Evolutionary conservation across 768 basidiomycete genomes (phyloP), one percentile per base, ranked within the genome.

Genomic region (Clitopilus hobsonii): DNA sequence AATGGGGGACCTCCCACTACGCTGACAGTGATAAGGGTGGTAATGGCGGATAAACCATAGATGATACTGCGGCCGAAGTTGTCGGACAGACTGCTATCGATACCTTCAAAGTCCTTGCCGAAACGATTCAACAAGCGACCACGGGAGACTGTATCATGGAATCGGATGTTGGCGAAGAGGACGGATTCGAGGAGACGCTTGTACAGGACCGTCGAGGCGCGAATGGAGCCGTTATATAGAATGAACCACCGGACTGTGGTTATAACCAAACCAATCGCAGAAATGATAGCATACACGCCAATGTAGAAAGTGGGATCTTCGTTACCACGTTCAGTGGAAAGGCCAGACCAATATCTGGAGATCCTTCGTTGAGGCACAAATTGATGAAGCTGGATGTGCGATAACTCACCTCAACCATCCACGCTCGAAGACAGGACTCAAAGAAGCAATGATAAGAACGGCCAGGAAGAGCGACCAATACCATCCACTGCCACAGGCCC

Each of bases 101-200:
- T 83, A 23, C 78, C 89, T 73, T 94, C 92, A 54, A 95, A 89
- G 65, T 95, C 94, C 67, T 95, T 95, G 38, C 94, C 93, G 58
- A 90, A 89, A 47, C 92, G 76, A 60, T 94, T 92, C 30, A 94
- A 69, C 8, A 91, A 72, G 1, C 93, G 83, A 5, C 94, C 94
- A 30, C 91, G 83, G 51, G 88, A 91, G 1, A 91, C 82, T 0
- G 94, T 97, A 63, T 97, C 94, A 61, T 96, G 94, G 77, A 97
- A 96, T 38, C 94, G 83, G 54, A 96, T 86, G 47, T 91, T 83
- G 6, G 94, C 91, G 63, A 94, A 94, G 1, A 97, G 73, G 2
- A 96, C 86, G 0, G 85, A 69, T 63, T 95, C 88, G 24, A 95
- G 72, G 32, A 95, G 76, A 29, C 75, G 73, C 65, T 89, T 76